These are phyloP conservation scores for Rostrohypoxylon terebratum DNA, from an alignment of 495 filamentous ascomycete genomes.

Conservation along the genomic window DNA sequence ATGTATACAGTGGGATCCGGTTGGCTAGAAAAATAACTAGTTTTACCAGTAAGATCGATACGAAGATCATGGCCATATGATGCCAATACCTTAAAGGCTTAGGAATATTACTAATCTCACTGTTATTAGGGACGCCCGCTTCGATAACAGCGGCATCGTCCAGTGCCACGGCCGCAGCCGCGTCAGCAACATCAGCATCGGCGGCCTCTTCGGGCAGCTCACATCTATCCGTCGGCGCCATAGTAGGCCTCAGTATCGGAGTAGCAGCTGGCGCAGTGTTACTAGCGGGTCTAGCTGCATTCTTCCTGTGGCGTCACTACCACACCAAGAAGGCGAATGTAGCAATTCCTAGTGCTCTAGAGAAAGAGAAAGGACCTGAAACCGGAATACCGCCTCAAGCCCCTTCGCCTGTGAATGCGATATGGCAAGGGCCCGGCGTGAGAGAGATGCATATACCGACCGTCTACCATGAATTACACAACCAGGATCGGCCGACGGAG, in stretches of 20 bases:
- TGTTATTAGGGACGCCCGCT: slow-evolving; percentile 7
- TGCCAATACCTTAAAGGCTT: neutral
- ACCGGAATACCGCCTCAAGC: neutral
- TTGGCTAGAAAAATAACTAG: neutral
- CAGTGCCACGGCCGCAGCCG: neutral
- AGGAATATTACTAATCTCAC: slow-evolving; percentile 5
- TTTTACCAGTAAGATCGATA: neutral
- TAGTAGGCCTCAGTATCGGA: slow-evolving; percentile 40
- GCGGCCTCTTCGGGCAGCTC: slow-evolving; percentile 10
- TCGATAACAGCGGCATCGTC: slow-evolving; percentile 25
- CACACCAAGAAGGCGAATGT: slow-evolving; percentile 11
- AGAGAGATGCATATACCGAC: slow-evolving; percentile 27
- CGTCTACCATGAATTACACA: slow-evolving; percentile 33
- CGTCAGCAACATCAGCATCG: slow-evolving; percentile 14
- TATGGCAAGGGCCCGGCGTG: slow-evolving; percentile 34
- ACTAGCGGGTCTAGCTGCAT: slow-evolving; percentile 11
- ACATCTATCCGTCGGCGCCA: slow-evolving; percentile 26
- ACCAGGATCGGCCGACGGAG: slow-evolving; percentile 18
- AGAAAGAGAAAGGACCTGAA: slow-evolving; percentile 24
- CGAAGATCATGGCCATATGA: neutral
- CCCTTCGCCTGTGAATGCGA: slow-evolving; percentile 9
- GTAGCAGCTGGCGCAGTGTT: slow-evolving; percentile 18
- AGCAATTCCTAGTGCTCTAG: slow-evolving; percentile 2
- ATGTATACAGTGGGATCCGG: neutral
- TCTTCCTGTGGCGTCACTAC: slow-evolving; percentile 27